Evolutionary conservation across 2,329 filamentous ascomycete genomes (phyloP).

Genomic region (Paecilomyces niveus): DNA sequence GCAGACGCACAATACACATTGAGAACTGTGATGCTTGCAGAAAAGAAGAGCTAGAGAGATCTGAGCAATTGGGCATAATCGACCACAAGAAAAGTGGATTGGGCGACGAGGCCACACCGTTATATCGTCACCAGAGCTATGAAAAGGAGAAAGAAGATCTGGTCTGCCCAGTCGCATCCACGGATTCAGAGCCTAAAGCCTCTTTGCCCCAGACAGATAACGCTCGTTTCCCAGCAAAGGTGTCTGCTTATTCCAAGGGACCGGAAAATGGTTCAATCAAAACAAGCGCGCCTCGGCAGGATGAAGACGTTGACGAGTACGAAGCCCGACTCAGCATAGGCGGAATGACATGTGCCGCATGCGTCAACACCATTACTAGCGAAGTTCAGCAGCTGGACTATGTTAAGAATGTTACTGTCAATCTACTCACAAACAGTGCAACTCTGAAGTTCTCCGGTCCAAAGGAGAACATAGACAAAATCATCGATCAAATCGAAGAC

Average conservation of each 20-base stretch:
- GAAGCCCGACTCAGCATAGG: constrained; percentile 42
- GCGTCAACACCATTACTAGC: constrained; percentile 52
- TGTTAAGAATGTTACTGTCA: constrained; percentile 51
- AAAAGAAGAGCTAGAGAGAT: constrained; percentile 27
- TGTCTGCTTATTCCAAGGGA: neutral
- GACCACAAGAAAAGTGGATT: neutral
- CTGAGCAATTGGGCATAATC: neutral
- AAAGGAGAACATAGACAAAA: constrained; percentile 34
- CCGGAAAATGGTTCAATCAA: neutral
- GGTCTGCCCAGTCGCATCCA: neutral
- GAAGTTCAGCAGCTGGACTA: constrained; percentile 49
- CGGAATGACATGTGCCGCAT: constrained; percentile 66
- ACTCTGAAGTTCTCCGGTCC: constrained; percentile 47
- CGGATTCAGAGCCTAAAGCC: neutral
- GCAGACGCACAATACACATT: constrained; percentile 32
- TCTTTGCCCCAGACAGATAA: neutral
- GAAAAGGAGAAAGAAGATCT: neutral
- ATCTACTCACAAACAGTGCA: constrained; percentile 58
- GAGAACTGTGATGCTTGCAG: constrained; percentile 46
- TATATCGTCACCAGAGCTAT: neutral
- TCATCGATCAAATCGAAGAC: constrained; percentile 32
- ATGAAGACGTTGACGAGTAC: constrained; percentile 9
- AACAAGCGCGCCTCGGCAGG: neutral
- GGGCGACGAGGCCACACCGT: neutral
- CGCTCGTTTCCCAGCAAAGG: neutral